A percentile compares a stretch with the other conserved stretches of the same genome.
phyloP scores from a whole-genome alignment of 345 rosid genomes.

The Noccaea bulbosa region DNA sequence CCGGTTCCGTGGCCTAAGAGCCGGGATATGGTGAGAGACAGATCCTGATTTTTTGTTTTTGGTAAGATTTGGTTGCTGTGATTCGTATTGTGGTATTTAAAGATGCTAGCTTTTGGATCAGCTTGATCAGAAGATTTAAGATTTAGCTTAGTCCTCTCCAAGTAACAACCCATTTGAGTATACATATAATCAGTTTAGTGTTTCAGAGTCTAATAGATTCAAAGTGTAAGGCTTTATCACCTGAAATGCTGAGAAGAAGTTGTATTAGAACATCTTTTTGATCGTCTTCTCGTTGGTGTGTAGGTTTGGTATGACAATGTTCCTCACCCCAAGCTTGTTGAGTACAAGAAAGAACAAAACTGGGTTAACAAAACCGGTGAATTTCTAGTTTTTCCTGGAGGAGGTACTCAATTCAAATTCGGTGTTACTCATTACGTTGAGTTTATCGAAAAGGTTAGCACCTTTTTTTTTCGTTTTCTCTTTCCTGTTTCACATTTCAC shows the following conservation, averaged over 20 bases:
- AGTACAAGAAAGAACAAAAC: slow-evolving; percentile 91
- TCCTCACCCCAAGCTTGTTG: slow-evolving; percentile 94
- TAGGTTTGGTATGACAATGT: slow-evolving; percentile 87
- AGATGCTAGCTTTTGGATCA: slow-evolving; percentile 14
- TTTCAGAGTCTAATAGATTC: slow-evolving; percentile 6
- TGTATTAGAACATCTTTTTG: slow-evolving; percentile 6
- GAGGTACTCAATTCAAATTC: slow-evolving; percentile 90
- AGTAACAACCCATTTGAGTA: slow-evolving; percentile 16
- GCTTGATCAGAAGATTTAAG: slow-evolving; percentile 19
- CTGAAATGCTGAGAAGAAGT: not conserved
- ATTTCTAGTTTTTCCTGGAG: slow-evolving; percentile 82
- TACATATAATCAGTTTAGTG: slow-evolving; percentile 1
- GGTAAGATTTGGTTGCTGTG: slow-evolving; percentile 50
- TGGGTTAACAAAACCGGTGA: slow-evolving; percentile 80
- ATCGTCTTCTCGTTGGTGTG: slow-evolving; percentile 14
- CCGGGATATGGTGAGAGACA: slow-evolving; percentile 98
- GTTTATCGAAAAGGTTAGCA: slow-evolving; percentile 64
- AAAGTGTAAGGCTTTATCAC: not conserved
- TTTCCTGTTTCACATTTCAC: not conserved
- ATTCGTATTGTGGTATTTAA: not conserved
- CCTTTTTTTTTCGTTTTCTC: not conserved
- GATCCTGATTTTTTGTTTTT: slow-evolving; percentile 46
- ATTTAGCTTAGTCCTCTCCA: not conserved
- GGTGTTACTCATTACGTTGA: slow-evolving; percentile 74
- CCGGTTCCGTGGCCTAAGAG: slow-evolving; percentile 91